These are phyloP conservation scores for Colletotrichum sp. DNA, from an alignment of 2,329 filamentous ascomycete species.

Conservation along the genomic window DNA sequence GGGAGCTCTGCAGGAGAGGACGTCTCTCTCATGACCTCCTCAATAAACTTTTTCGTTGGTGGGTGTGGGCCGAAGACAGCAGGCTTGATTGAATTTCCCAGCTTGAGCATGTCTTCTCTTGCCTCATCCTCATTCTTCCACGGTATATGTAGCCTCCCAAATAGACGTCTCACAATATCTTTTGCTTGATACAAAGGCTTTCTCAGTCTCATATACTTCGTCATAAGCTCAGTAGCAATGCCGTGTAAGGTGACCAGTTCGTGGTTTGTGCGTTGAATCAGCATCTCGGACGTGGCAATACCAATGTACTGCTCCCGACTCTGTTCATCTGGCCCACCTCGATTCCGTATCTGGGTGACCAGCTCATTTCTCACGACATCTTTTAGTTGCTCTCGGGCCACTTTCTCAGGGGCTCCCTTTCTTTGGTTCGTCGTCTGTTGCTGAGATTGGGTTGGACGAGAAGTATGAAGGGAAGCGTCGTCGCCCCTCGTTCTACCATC, in stretches of 20 bases:
- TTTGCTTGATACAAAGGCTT: background rate
- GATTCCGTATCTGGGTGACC: background rate
- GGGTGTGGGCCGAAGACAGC: background rate
- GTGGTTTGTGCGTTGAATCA: background rate
- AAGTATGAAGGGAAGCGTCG: background rate
- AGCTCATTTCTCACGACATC: background rate
- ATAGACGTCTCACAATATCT: background rate
- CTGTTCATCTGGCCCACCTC: background rate
- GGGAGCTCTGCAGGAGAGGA: background rate
- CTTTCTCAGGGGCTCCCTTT: background rate
- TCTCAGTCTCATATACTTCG: background rate
- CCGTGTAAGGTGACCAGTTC: background rate
- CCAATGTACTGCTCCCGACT: background rate
- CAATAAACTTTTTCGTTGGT: background rate
- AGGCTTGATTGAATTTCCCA: background rate
- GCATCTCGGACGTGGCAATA: background rate
- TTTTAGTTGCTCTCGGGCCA: background rate
- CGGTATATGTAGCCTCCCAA: background rate
- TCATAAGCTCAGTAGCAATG: background rate
- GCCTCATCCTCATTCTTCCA: background rate
- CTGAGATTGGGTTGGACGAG: background rate
- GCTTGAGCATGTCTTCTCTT: background rate
- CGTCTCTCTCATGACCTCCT: background rate
- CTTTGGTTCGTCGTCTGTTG: background rate
- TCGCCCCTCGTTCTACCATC: background rate